A percentile compares a stretch with the other conserved stretches of the same genome.
phyloP scores from a whole-genome alignment of 2,329 filamentous ascomycete genomes.

The Colletotrichum sojae region DNA sequence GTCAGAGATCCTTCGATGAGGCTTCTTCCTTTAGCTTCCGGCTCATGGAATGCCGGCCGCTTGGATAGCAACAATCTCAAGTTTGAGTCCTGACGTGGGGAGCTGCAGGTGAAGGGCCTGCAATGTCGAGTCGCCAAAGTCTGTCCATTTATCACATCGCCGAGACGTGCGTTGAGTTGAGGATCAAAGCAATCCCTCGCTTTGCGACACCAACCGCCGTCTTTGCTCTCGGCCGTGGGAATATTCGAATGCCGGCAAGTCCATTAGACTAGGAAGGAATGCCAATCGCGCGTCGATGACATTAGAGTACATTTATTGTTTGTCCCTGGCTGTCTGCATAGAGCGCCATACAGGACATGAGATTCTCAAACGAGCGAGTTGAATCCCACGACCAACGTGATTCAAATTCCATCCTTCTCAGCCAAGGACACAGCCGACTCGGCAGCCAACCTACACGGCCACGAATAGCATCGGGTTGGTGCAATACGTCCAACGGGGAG shows the following conservation, averaged over 20 bases:
- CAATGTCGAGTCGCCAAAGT: constrained; percentile 28
- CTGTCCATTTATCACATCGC: constrained; percentile 39
- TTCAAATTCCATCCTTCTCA: not conserved
- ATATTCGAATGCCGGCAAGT: not conserved
- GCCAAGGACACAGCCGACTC: constrained; percentile 1
- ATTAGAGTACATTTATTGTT: not conserved
- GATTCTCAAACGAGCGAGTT: not conserved
- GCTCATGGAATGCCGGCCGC: constrained; percentile 37
- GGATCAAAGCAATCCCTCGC: constrained; percentile 32
- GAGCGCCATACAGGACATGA: not conserved
- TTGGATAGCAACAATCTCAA: constrained; percentile 35
- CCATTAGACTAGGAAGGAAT: not conserved
- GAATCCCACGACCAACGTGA: not conserved
- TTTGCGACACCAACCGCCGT: not conserved
- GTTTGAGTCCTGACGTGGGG: constrained; percentile 17
- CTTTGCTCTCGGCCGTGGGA: constrained; percentile 4
- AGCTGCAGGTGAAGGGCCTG: constrained; percentile 18
- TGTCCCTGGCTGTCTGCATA: not conserved
- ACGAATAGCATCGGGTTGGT: not conserved
- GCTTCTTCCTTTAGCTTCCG: constrained; percentile 41
- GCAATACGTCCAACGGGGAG: constrained; percentile 18
- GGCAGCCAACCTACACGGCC: constrained; percentile 2
- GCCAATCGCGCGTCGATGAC: too few relatives aligned
- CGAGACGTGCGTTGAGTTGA: constrained; percentile 38
- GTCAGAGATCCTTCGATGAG: constrained; percentile 30